Conservation (phyloP, 164 flowering plant genomes). For the Brasenia schreberi region DNA sequence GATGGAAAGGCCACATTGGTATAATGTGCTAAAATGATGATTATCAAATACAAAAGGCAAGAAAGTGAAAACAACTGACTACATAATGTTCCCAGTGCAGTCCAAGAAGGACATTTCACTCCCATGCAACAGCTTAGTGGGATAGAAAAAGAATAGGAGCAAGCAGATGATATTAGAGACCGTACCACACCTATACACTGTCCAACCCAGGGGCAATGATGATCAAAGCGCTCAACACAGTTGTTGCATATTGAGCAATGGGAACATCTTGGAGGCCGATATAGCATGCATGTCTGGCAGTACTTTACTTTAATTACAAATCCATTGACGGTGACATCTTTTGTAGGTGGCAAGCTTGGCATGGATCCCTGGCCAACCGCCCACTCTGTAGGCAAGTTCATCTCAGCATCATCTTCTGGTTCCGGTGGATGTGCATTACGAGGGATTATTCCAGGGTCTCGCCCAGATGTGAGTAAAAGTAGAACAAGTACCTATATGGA, state of each 20-base stretch:
- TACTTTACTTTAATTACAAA: slow-evolving; percentile 42
- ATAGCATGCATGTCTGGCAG: slow-evolving; percentile 66
- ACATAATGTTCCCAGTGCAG: too few relatives aligned
- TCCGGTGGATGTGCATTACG: slow-evolving; percentile 51
- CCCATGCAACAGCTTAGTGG: not conserved
- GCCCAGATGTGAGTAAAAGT: slow-evolving; percentile 44
- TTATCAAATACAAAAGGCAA: too few relatives aligned
- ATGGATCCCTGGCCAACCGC: slow-evolving; percentile 13
- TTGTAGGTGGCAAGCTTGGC: slow-evolving; percentile 33
- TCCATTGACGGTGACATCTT: slow-evolving; percentile 52
- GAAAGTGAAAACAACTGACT: too few relatives aligned
- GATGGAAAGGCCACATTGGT: too few relatives aligned
- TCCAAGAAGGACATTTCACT: not conserved
- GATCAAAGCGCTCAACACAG: slow-evolving; percentile 74
- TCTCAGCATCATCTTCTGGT: slow-evolving; percentile 26
- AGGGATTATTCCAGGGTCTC: slow-evolving; percentile 64
- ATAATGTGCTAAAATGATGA: too few relatives aligned
- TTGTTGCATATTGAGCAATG: slow-evolving; percentile 73
- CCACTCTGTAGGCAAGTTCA: slow-evolving; percentile 17
- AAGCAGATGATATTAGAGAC: not conserved
- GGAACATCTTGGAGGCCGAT: slow-evolving; percentile 75
- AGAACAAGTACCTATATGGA: slow-evolving; percentile 29
- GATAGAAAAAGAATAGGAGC: not conserved
- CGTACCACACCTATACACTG: slow-evolving; percentile 68
- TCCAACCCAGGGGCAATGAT: slow-evolving; percentile 88